These are phyloP conservation scores for Fraxinus latifolia DNA, from an alignment of 305 asterid genomes.

Conservation along the genomic window DNA sequence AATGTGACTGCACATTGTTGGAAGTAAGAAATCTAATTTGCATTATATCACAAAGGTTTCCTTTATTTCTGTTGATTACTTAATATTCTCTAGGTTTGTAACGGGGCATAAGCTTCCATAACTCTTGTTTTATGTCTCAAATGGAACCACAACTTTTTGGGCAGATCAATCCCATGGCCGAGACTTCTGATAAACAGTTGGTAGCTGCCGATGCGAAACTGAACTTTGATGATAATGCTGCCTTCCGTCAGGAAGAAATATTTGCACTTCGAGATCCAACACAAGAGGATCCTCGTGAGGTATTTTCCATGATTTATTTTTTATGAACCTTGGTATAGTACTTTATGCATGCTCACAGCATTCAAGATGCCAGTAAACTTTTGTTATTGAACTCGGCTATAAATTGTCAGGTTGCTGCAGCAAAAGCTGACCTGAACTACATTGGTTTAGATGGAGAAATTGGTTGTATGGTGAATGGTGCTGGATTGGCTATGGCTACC, in stretches of 20 bases:
- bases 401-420: slow-evolving; percentile 78
- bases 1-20: slow-evolving; percentile 81
- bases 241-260: slow-evolving; percentile 78
- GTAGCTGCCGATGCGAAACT: slow-evolving; percentile 99
- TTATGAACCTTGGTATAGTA: not conserved
- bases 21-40: slow-evolving; percentile 51
- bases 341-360: not conserved
- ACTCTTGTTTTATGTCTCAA: slow-evolving; percentile 12
- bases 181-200: slow-evolving; percentile 78
- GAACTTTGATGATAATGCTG: slow-evolving; percentile 95
- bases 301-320: slow-evolving; percentile 23
- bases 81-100: slow-evolving; percentile 9
- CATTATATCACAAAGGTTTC: not conserved
- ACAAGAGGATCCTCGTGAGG: slow-evolving; percentile 98
- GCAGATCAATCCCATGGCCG: slow-evolving; percentile 94
- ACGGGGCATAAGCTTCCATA: slow-evolving; percentile 11
- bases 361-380: slow-evolving; percentile 11
- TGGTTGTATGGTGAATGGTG: slow-evolving; percentile 99
- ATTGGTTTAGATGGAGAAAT: slow-evolving; percentile 99
- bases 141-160: slow-evolving; percentile 12
- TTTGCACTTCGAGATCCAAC: slow-evolving; percentile 83
- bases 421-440: slow-evolving; percentile 97
- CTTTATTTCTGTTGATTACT: slow-evolving; percentile 8
- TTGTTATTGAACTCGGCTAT: not conserved
- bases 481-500: slow-evolving; percentile 99